These are phyloP conservation scores for Phylloporus arenicola DNA, from an alignment of 768 basidiomycete species.

Conservation along the genomic window DNA sequence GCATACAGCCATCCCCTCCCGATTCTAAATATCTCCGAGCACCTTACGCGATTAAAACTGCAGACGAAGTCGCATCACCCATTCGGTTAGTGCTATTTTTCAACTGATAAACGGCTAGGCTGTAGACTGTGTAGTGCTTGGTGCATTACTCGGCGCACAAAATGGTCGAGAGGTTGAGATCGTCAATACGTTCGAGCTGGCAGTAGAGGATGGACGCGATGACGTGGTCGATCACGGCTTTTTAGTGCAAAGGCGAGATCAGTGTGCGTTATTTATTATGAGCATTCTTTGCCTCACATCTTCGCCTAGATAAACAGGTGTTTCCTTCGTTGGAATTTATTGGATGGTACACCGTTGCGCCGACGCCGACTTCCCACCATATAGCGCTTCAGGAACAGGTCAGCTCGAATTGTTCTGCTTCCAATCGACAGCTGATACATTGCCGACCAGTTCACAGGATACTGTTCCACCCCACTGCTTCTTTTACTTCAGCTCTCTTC, in stretches of 20 bases:
- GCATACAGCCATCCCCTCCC: conserved; percentile 83
- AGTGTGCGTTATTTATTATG: conserved; percentile 50
- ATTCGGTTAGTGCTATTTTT: conserved; percentile 47
- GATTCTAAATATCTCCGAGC: conserved; percentile 95
- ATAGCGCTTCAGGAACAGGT: conserved; percentile 86
- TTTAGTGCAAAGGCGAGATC: conserved; percentile 75
- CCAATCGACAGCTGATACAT: neutral
- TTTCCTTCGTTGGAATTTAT: conserved; percentile 97
- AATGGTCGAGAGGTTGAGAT: conserved; percentile 94
- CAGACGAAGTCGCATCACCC: conserved; percentile 57
- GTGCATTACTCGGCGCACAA: conserved; percentile 91
- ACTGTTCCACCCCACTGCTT: conserved; percentile 86
- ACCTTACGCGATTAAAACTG: conserved; percentile 79
- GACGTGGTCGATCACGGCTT: conserved; percentile 75
- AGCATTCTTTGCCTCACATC: conserved; percentile 4
- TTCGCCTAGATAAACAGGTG: conserved; percentile 82
- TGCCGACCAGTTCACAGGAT: conserved; percentile 62
- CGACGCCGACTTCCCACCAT: conserved; percentile 68
- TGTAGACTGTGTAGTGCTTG: conserved; percentile 58
- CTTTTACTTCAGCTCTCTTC: conserved; percentile 64
- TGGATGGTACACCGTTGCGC: conserved; percentile 93
- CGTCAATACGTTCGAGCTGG: conserved; percentile 93
- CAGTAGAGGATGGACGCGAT: conserved; percentile 48
- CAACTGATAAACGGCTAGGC: neutral
- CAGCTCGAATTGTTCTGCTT: conserved; percentile 1